phyloP scores from a whole-genome alignment of 1,284 basidiomycete genomes.

The Melampsora americana region DNA sequence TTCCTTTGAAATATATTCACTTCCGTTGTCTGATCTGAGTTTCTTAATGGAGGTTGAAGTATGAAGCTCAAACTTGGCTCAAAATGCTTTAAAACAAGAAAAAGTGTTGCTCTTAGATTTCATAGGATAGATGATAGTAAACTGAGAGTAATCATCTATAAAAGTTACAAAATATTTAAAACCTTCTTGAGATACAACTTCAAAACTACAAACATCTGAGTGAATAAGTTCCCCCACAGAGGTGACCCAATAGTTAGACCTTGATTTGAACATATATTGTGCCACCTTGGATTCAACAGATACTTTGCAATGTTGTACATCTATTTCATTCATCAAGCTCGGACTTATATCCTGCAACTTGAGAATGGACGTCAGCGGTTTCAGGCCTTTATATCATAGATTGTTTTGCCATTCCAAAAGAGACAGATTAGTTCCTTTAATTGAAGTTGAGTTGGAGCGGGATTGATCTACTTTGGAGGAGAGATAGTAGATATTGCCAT shows the following conservation, averaged over 20 bases:
- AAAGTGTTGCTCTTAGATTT: conserved; percentile 15
- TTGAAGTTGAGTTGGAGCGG: too few species aligned
- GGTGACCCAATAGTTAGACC: background rate
- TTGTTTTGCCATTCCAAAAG: background rate
- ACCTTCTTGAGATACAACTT: background rate
- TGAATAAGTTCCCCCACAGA: background rate
- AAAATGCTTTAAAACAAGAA: conserved; percentile 52
- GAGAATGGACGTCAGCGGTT: conserved; percentile 3
- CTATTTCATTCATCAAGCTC: background rate
- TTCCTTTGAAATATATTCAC: conserved; percentile 49
- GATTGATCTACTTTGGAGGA: background rate
- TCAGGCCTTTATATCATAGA: background rate
- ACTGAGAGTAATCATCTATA: conserved; percentile 14
- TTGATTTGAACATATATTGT: background rate
- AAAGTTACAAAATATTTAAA: background rate
- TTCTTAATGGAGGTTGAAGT: conserved; percentile 51
- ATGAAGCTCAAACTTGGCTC: conserved; percentile 49
- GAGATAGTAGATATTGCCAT: conserved; percentile 17
- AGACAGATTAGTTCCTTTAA: too few species aligned
- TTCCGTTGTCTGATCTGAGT: conserved; percentile 53
- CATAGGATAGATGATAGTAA: conserved; percentile 9
- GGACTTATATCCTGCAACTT: background rate
- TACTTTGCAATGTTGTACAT: background rate
- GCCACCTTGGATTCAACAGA: conserved; percentile 16
- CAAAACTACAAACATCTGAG: background rate